A percentile compares a stretch with the other conserved stretches of the same genome.
These are phyloP conservation scores for Otatea glauca DNA, from an alignment of 176 grass and related monocot species.

Conservation along the genomic window DNA sequence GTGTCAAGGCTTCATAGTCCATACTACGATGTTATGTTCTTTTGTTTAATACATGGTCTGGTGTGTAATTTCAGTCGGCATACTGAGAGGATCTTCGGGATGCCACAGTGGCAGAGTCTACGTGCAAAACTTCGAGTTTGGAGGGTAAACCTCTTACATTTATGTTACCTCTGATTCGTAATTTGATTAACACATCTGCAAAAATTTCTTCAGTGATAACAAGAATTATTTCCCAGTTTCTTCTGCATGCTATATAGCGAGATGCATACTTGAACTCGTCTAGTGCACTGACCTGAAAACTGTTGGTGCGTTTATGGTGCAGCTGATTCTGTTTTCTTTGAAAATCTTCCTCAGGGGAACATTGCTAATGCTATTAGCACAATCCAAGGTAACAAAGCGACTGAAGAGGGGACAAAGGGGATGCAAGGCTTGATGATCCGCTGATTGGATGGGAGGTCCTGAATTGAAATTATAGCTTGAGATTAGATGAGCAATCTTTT, in stretches of 20 bases:
- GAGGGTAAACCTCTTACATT: constrained; percentile 60
- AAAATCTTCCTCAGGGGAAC: constrained; percentile 62
- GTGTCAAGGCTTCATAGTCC: neutral
- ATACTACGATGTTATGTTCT: neutral
- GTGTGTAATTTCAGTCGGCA: constrained; percentile 62
- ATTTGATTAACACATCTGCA: neutral
- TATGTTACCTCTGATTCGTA: neutral
- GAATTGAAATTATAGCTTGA: constrained; percentile 28
- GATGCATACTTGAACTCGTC: neutral
- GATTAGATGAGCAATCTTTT: constrained; percentile 29
- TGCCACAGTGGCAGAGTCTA: constrained; percentile 82
- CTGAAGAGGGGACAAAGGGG: constrained; percentile 69
- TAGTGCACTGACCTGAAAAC: neutral
- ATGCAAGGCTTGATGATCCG: constrained; percentile 65
- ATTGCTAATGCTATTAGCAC: constrained; percentile 81
- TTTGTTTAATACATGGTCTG: constrained; percentile 18
- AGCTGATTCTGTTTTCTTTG: constrained; percentile 13
- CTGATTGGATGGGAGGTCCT: constrained; percentile 1
- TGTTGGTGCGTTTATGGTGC: neutral
- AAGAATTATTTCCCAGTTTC: neutral
- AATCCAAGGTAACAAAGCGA: constrained; percentile 84
- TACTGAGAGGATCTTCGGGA: constrained; percentile 70
- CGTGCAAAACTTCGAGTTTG: constrained; percentile 80
- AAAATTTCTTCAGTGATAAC: neutral
- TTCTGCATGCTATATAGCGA: neutral